Base-by-base conservation (phyloP, 177 flowering plant species). In the Vitis hybrid region DNA sequence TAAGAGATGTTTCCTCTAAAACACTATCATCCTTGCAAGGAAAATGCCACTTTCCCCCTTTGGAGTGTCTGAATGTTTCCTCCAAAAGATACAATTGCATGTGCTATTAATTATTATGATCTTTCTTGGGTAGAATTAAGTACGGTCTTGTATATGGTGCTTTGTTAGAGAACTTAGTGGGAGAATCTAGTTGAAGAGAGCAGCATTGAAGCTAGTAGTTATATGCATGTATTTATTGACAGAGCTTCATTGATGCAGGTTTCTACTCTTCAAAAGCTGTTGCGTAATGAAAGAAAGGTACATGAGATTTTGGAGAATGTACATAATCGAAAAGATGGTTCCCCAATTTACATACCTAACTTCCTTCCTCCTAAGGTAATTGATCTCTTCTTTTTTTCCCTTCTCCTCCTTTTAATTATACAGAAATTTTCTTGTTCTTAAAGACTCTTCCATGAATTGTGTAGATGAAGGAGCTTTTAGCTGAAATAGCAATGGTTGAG, bases 401-500 rank as follows among this genome's bases (percentile, higher is more conserved):
- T 62, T 2, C 59, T 65, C 33, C 6, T 67, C 9, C 44, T 13
- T 12, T 3, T 28, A 33, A 28, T 3, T 51, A 33, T 54, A n/a
- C 33, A 15, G 12, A 17, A 1, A 51, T 31, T 57, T 38, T 15
- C 3, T 28, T 18, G 4, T 33, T 4, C 13, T 14, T 52, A 14
- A 4, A n/a, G 38, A 11, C 14, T 20, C 68, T 38, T 33, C 19
- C 14, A 14, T 78, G 24, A 33, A 63, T 58, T 50, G 10, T 75
- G 76, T 74, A 95, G 99, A 75, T 76, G 82, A 91, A 89, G 71
- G 93, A 89, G 79, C 78, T 92, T 3, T 64, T 92, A 51, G 78
- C 83, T 59, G 98, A 95, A 75, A 65, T 95, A 33, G 89, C 87
- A 1, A 82, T 80, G 88, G 98, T 93, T 15, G 97, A 93, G 49